Base-by-base conservation (phyloP, 192 early-diverging fungal genomes). In the Lobulomyces angularis region DNA sequence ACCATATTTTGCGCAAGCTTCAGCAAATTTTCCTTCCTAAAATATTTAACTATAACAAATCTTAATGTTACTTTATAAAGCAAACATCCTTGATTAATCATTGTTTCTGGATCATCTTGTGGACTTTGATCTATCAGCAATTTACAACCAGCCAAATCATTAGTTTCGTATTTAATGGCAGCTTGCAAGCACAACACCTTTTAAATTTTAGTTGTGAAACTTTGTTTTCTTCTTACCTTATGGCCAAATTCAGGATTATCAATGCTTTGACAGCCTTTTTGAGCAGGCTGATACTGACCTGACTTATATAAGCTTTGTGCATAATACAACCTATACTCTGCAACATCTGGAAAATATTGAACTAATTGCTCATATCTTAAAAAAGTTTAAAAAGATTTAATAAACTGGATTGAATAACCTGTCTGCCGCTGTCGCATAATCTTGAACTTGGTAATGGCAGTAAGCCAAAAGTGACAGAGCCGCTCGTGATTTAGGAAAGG, bases 131-230 rank as follows among this genome's bases (percentile, higher is more conserved):
- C 74, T 29, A 69, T 53, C 27, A 77, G 38, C 1, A 49, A 19
- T 33, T 72, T 76, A 59, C 66, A 69, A 1, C 71, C 74, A 16
- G 58, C 37, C 26, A 68, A 38, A 48, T 77, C 74, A 33, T 77
- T 59, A 46, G 50, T 52, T 35, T 62, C 64, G 45, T 74, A 74
- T 27, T 71, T 75, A 24, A 77, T 76, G 3, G 74, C 55, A 16
- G 74, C 69, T 46, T 76, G 65, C 24, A 77, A 55, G 43, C 72
- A 71, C 7, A 69, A 37, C 14, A 76, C 37, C 73, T 74, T 21
- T 18, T 2, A 4, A 4, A 11, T 11, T 14, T 43, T 20, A 35
- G 21, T 33, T 46, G 32, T 2, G 27, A n/a, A 17, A 45, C 16
- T n/a, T 33, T 18, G 19, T 27, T 20, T 0, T 21, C n/a, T n/a